Evolutionary conservation across 495 filamentous ascomycete genomes (phyloP), one percentile per base, ranked within the genome.

Genomic region (Podospora didyma): DNA sequence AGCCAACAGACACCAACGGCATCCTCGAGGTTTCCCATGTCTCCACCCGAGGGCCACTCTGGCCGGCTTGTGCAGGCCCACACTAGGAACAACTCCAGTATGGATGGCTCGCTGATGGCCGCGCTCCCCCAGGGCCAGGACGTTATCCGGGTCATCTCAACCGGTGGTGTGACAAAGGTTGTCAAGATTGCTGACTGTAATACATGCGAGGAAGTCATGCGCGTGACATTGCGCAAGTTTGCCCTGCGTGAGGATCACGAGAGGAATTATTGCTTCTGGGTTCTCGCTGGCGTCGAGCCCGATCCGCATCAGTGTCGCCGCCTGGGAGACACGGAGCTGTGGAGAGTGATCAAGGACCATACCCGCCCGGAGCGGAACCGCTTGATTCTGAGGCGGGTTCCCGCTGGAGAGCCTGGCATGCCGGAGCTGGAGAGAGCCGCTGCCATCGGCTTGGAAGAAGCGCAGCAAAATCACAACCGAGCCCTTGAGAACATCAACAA

Each of bases 121-220:
- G 81, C 86, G 52, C 77, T 96, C 51, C 92, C 90, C 22, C 76
- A 80, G 39, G 87, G 89, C 64, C 86, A 90, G 64, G 85, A 89
- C 41, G 82, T 95, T 49, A 94, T 97, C 57, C 83, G 90, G 41
- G 89, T 97, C 37, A 96, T 97, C 63, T 96, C 92, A 57, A 89
- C 86, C 24, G 90, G 87, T 44, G 88, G 90, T n/a, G 85, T 88
- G 54, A 96, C 91, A 28, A 92, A 92, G 69, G 91, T 96, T 7
- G 82, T 97, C 53, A 89, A 91, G 66, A 87, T 97, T 49, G 86
- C 89, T 52, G 89, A 86, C 59, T 96, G 90, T 79, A 90, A 86
- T 64, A 95, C 88, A 2, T 84, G 89, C 31, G 94, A 97, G 59
- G 90, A 96, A 54, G 86, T 99, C 51, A 89, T 96, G 70, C 77